Percentiles rank a stretch among this genome's conserved stretches.
Evolutionary conservation across 208 protist genomes (phyloP).

Genomic region (Crithidia thermophila): DNA sequence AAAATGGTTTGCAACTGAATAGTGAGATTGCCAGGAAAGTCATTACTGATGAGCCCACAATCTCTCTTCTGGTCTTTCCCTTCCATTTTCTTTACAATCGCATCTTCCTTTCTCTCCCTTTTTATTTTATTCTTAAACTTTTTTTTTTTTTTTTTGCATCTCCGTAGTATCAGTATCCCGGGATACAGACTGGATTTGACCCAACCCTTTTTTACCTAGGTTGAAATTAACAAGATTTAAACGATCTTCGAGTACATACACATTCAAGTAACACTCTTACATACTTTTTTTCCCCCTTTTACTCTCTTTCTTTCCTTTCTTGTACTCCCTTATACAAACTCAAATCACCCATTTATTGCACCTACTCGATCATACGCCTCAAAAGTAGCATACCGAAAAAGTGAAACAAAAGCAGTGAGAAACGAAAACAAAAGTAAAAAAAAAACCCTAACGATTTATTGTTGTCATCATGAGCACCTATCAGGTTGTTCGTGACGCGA

Average conservation of each 20-base stretch:
- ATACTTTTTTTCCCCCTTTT: neutral
- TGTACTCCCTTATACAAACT: neutral
- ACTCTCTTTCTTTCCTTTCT: neutral
- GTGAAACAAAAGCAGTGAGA: conserved; percentile 3
- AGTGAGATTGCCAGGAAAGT: neutral
- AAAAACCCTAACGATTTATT: neutral
- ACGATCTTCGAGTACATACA: conserved; percentile 6
- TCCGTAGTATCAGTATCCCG: conserved; percentile 11
- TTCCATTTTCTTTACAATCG: neutral
- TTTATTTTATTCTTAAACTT: conserved; percentile 7
- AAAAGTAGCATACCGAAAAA: neutral
- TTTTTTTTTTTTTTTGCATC: conserved; percentile 19
- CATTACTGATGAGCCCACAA: neutral
- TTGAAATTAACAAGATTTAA: neutral
- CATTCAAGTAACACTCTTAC: neutral
- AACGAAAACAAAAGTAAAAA: neutral
- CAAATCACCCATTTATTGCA: conserved; percentile 4
- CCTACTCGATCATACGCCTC: neutral
- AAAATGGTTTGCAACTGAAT: neutral
- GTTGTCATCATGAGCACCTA: conserved; percentile 24
- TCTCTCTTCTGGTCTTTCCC: conserved; percentile 10
- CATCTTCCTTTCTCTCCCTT: neutral
- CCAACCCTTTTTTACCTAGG: neutral
- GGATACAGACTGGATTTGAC: conserved; percentile 6
- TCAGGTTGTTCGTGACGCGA: conserved; percentile 39